Evolutionary conservation across 208 protist species (phyloP), one percentile per base, ranked within the genome.

Genomic region (Crithidia thermophila): DNA sequence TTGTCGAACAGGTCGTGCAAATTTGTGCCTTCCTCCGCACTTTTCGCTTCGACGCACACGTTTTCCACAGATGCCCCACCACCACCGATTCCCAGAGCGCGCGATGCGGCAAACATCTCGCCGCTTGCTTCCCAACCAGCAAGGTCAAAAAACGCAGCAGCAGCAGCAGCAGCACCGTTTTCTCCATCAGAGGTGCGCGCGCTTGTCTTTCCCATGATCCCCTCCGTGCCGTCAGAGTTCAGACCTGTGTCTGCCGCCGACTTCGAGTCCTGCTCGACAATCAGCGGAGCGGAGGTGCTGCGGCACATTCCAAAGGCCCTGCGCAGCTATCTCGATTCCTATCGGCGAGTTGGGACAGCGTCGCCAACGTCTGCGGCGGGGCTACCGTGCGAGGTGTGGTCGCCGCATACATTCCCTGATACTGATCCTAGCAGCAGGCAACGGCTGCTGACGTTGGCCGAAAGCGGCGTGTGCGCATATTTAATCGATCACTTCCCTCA

Each of bases 401-500:
- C n/a, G n/a, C n/a, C n/a, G n/a, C n/a, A n/a, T n/a, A n/a, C n/a
- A n/a, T n/a, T n/a, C n/a, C n/a, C n/a, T n/a, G n/a, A n/a, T n/a
- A n/a, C n/a, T n/a, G n/a, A n/a, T n/a, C n/a, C n/a, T n/a, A n/a
- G n/a, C n/a, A n/a, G n/a, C n/a, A n/a, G n/a, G n/a, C n/a, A n/a
- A n/a, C n/a, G n/a, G 20, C 13, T 64, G 21, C 8, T 53, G 43
- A 2, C 5, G 4, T n/a, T n/a, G n/a, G n/a, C n/a, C n/a, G n/a
- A n/a, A n/a, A 21, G n/a, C 13, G 46, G 61, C 13, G 3, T 67
- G 2, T 23, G 37, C 5, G 61, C 50, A 1, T 67, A 40, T 25
- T 1, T 67, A 0, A 37, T 30, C 7, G 50, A 55, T 40, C 61
- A 58, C 61, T 67, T 67, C 27, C 61, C 61, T 16, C 31, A 46